Conservation (phyloP, 495 filamentous ascomycete species). For the Bombardia bombarda region DNA sequence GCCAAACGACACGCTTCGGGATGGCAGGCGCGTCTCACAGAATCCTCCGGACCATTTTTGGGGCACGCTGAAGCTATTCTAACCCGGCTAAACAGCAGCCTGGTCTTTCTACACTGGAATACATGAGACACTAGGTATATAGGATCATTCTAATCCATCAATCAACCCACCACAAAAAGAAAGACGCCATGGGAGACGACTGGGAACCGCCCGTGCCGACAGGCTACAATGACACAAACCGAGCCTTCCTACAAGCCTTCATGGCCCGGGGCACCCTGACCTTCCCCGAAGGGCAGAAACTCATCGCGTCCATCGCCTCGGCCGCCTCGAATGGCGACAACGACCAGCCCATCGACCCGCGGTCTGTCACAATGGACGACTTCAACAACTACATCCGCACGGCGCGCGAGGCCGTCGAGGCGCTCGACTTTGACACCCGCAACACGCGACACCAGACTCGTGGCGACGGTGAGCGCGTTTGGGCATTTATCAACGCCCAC, state of each 20-base stretch:
- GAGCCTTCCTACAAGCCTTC: conserved; percentile 91
- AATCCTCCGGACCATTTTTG: no score
- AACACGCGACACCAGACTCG: conserved; percentile 55
- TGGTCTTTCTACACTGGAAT: not conserved
- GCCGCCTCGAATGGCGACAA: conserved; percentile 33
- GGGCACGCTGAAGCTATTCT: not conserved
- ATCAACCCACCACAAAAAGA: not conserved
- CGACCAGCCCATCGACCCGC: conserved; percentile 15
- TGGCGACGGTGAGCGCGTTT: conserved; percentile 45
- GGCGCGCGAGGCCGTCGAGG: conserved; percentile 62
- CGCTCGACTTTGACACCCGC: conserved; percentile 82
- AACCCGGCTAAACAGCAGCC: not conserved
- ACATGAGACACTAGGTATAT: not conserved
- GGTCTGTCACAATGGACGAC: conserved; percentile 59
- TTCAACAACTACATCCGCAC: conserved; percentile 60
- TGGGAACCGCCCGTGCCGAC: conserved; percentile 22
- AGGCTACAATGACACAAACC: conserved; percentile 55
- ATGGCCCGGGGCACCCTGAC: conserved; percentile 71
- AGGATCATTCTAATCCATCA: not conserved
- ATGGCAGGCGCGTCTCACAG: no score
- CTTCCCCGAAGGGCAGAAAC: conserved; percentile 57
- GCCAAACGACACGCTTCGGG: not conserved
- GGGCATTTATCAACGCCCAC: conserved; percentile 80
- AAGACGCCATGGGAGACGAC: conserved; percentile 14
- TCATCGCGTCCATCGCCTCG: conserved; percentile 68